Conservation (phyloP, 2,329 filamentous ascomycete genomes). For the Nemania sp. region DNA sequence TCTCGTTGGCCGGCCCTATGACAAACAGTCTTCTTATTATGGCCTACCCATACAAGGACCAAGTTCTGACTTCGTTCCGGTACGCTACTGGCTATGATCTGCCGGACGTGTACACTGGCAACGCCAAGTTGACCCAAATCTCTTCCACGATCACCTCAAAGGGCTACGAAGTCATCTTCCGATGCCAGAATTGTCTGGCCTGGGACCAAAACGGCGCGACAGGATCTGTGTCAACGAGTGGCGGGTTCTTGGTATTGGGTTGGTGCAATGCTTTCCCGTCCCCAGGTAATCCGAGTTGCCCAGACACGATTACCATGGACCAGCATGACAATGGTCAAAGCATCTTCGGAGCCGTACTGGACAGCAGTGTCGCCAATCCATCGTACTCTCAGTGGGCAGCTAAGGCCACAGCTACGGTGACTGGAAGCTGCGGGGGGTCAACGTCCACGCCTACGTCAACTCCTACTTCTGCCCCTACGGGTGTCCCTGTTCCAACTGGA, state of each 20-base stretch:
- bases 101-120: constrained; percentile 63
- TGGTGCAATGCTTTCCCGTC: constrained; percentile 57
- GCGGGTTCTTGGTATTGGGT: constrained; percentile 54
- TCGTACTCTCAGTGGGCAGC: constrained; percentile 51
- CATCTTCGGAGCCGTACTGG: constrained; percentile 54
- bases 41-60: constrained; percentile 58
- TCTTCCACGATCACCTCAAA: constrained; percentile 61
- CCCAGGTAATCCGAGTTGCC: constrained; percentile 48
- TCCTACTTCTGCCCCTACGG: constrained; percentile 38
- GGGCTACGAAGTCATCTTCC: constrained; percentile 66
- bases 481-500: constrained; percentile 45
- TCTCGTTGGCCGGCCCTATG: constrained; percentile 63
- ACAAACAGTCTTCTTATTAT: constrained; percentile 61
- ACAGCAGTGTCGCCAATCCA: constrained; percentile 44
- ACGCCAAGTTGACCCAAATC: constrained; percentile 65
- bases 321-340: constrained; percentile 62
- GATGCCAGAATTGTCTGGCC: constrained; percentile 61
- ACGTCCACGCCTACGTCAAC: constrained; percentile 34
- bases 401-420: constrained; percentile 48
- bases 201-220: constrained; percentile 56
- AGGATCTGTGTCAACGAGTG: constrained; percentile 50
- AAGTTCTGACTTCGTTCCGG: constrained; percentile 62
- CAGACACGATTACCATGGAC: constrained; percentile 50
- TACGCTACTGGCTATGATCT: constrained; percentile 62
- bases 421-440: constrained; percentile 42